Base-by-base conservation (phyloP, 148 eudicot species). In the Simmondsia chinensis region DNA sequence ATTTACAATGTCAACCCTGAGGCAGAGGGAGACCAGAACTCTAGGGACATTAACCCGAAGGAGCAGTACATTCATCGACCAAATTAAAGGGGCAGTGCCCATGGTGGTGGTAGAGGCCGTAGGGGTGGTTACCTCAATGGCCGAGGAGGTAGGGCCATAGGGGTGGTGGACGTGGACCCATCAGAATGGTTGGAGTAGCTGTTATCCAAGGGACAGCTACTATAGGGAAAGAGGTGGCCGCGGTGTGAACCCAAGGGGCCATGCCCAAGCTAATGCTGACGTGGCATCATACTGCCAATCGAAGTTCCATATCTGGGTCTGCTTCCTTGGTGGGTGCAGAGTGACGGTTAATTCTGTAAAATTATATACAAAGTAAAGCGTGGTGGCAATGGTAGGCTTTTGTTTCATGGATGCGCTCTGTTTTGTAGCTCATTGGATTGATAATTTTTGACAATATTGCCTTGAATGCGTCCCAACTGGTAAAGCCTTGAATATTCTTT, bases 81-180 rank as follows among this genome's bases (percentile, higher is more conserved):
- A 48, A 37, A 57, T 37, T 54, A 59, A 21, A 73, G 91, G 63
- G 81, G 83, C 3, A 22, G 50, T 36, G 79, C 83, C 16, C 73
- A 76, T 15, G 77, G 74, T 39, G 54, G 63, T 11, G 55, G 59
- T 10, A 67, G 76, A 42, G 77, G 86, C 15, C 68, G 85, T 34
- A 70, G 80, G 56, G 66, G 81, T 15, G 74, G 88, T 39, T 79
- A 68, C 49, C 13, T 74, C 32, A 83, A 75, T 70, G 91, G 94
- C 19, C 77, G 91, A 50, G 87, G 94, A 27, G 83, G 91, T 24
- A 72, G 94, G 21, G 75, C n/a, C n/a, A 82, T 42, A 46, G 56
- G 33, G 51, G 71, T 41, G 60, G 95, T 50, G 80, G 83, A 32
- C 74, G 73, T 21, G 80, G 86, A 3, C 46, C 55, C 23, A 82